Evolutionary conservation across 495 filamentous ascomycete species (phyloP).

Genomic region (Penicillium alfredii): DNA sequence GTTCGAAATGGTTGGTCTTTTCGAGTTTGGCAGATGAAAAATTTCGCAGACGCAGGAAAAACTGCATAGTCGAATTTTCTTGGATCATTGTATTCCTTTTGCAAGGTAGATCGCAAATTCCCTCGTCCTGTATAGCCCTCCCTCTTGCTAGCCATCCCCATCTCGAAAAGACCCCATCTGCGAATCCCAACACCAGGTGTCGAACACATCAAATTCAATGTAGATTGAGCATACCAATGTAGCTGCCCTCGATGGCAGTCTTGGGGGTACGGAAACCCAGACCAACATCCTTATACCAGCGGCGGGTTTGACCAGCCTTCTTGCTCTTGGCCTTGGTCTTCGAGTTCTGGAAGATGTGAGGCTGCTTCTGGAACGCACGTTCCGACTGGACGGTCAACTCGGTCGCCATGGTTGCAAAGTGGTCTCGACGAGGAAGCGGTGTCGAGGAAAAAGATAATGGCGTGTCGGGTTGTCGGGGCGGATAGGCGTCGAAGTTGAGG

Average conservation of each 20-base stretch:
- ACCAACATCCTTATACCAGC: constrained; percentile 99
- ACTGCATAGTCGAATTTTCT: too few species aligned
- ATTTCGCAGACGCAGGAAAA: background rate
- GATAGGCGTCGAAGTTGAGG: constrained; percentile 40
- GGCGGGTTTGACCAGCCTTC: constrained; percentile 78
- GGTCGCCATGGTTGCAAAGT: constrained; percentile 84
- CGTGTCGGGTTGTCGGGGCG: constrained; percentile 25
- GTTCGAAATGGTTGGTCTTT: constrained; percentile 10
- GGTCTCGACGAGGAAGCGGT: constrained; percentile 34
- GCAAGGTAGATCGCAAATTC: too few species aligned
- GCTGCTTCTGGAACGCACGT: constrained; percentile 99
- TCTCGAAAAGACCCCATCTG: constrained; percentile 20
- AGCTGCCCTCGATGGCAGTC: constrained; percentile 94
- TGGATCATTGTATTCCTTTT: too few species aligned
- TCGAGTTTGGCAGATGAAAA: constrained; percentile 2
- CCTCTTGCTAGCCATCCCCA: constrained; percentile 26
- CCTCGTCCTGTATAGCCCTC: too few species aligned
- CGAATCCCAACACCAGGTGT: too few species aligned
- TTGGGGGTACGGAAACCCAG: constrained; percentile 97
- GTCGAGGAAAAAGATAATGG: constrained; percentile 8
- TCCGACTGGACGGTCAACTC: constrained; percentile 97
- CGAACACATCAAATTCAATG: constrained; percentile 27
- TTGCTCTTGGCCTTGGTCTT: constrained; percentile 84
- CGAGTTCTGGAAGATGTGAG: constrained; percentile 96
- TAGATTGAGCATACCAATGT: constrained; percentile 80